Percentiles rank a stretch among this genome's conserved stretches.
phyloP scores from a whole-genome alignment of 2,329 filamentous ascomycete species.

The Escovopsis sp. region DNA sequence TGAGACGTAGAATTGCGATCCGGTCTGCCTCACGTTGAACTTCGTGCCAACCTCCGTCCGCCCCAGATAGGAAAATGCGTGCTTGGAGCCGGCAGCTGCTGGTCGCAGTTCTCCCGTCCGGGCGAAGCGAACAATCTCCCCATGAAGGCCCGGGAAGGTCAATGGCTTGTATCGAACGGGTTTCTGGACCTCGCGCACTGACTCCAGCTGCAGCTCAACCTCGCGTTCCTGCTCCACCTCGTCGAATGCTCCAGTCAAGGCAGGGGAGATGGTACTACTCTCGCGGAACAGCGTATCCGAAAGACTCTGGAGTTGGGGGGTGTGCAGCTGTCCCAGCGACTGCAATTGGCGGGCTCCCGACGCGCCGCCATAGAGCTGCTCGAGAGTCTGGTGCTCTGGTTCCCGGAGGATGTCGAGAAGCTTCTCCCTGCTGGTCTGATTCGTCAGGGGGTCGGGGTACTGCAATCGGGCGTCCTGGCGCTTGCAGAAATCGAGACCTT shows the following conservation, averaged over 20 bases:
- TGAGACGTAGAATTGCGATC: conserved; percentile 21
- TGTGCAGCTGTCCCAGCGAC: neutral
- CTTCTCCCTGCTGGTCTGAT: conserved; percentile 17
- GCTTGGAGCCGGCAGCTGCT: conserved; percentile 3
- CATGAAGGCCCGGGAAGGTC: conserved; percentile 30
- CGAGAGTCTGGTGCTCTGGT: conserved; percentile 40
- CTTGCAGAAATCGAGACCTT: conserved; percentile 46
- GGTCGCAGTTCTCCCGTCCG: conserved; percentile 22
- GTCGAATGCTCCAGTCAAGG: conserved; percentile 33
- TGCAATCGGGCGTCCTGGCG: conserved; percentile 34
- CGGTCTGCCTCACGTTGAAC: conserved; percentile 9
- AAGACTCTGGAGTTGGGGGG: neutral
- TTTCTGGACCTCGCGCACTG: conserved; percentile 38
- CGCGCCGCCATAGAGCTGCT: conserved; percentile 37
- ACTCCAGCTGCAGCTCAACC: conserved; percentile 42
- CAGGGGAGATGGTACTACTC: neutral
- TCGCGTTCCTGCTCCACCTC: conserved; percentile 43
- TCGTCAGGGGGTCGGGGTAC: conserved; percentile 25
- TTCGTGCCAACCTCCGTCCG: conserved; percentile 20
- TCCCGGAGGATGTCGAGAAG: conserved; percentile 21
- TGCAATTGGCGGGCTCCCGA: neutral
- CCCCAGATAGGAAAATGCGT: conserved; percentile 26
- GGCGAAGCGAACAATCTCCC: conserved; percentile 30
- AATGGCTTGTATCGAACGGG: conserved; percentile 25
- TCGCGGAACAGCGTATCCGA: neutral